Percentiles rank a stretch among this genome's conserved stretches.
phyloP scores from a whole-genome alignment of 139 green algal species.

The Chlorella vulgaris region DNA sequence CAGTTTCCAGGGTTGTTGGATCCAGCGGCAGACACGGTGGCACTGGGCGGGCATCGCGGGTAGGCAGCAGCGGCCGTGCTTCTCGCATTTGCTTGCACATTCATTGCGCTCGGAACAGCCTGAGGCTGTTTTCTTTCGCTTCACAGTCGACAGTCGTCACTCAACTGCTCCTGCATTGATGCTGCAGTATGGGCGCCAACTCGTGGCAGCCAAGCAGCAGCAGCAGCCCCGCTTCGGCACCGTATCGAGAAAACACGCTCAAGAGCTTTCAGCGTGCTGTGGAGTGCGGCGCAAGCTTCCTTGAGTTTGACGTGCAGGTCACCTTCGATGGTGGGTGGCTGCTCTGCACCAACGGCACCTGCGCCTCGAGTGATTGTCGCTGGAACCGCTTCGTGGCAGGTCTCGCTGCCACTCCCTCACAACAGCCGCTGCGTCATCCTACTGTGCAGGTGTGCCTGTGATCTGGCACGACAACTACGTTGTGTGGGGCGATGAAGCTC shows the following conservation, averaged over 20 bases:
- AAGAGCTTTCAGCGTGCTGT: constrained; percentile 70
- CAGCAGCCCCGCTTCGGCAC: constrained; percentile 11
- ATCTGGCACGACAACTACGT: constrained; percentile 81
- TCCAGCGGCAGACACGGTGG: not conserved
- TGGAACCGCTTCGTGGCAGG: not conserved
- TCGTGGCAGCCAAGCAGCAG: constrained; percentile 31
- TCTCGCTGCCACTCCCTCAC: not conserved
- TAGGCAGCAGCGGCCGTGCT: not conserved
- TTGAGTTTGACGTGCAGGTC: constrained; percentile 89
- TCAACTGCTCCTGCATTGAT: not conserved
- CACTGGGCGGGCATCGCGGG: constrained; percentile 24
- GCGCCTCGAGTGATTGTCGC: not conserved
- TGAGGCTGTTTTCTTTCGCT: not conserved
- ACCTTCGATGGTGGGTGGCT: constrained; percentile 63
- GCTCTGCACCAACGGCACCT: not conserved
- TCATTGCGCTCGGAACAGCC: not conserved
- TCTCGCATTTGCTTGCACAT: not conserved
- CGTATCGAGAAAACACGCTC: constrained; percentile 84
- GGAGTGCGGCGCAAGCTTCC: constrained; percentile 71
- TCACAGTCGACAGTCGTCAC: too few relatives aligned
- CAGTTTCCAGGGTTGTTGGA: constrained; percentile 22
- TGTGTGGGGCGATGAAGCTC: constrained; percentile 40
- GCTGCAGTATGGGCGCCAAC: constrained; percentile 70
- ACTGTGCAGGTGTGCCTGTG: constrained; percentile 26
- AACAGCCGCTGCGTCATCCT: too few relatives aligned